Base-by-base conservation (phyloP, 345 rosid species). In the Pugionium dolabratum region DNA sequence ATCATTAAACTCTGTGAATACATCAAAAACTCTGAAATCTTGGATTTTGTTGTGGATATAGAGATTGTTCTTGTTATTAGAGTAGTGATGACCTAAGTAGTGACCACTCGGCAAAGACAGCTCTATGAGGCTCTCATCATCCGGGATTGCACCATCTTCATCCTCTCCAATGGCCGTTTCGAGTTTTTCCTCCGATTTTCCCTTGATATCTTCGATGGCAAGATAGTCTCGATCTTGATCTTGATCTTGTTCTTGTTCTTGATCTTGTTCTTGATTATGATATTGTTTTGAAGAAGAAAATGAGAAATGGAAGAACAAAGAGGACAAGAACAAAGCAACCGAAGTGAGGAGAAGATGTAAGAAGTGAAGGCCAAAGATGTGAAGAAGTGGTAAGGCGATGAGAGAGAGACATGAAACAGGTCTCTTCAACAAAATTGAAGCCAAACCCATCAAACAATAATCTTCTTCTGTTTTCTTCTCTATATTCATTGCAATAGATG, bases 61-160 rank as follows among this genome's bases (percentile, higher is more conserved):
- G 1, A 77, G 6, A 54, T 72, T 9, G 55, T 63, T 32, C 72
- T 59, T 69, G 5, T 51, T 60, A 60, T 59, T 59, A 40, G 59
- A 56, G 10, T 60, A 34, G 11, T 69, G 52, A 9, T 60, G 67
- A 34, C 60, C 74, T 51, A 84, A 47, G 55, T 71, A 85, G 51
- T 80, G 84, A 46, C 91, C 88, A 46, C 85, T 71, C 0, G 95
- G 86, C 52, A 87, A 82, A 47, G 90, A 75, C 32, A 90, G 85
- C 73, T 90, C 97, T 37, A 90, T 78, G 27, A 85, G 84, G 54
- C 86, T 80, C 56, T 84, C 97, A 53, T 90, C 94, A 39, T 90
- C 88, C 1, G 91, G 79, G 28, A 89, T 85, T 4, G 78, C 75
- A 2, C 81, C 87, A 1, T 84, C 64, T 28, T 63, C 75, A 39